Evolutionary conservation across 2,329 filamentous ascomycete species (phyloP).

Genomic region (Pezicula neosporulosa): DNA sequence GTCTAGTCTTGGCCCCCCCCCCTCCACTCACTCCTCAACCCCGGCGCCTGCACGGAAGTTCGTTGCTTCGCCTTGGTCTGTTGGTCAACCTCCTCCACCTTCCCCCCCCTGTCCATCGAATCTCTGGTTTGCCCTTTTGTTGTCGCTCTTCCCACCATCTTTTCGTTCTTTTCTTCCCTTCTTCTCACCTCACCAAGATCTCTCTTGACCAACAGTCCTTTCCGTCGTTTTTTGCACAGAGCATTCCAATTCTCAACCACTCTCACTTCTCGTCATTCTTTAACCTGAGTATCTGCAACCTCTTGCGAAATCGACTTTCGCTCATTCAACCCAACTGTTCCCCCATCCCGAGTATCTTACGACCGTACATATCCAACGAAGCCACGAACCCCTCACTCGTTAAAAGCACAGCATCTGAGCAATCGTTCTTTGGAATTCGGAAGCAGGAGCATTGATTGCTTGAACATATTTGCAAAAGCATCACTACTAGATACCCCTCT

Average conservation of each 20-base stretch:
- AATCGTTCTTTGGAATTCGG: neutral
- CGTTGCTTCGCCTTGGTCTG: too few relatives aligned
- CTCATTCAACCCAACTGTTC: constrained; percentile 18
- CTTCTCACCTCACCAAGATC: constrained; percentile 21
- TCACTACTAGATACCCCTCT: constrained; percentile 7
- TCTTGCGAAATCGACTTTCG: constrained; percentile 30
- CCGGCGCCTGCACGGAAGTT: too few relatives aligned
- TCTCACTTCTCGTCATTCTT: constrained; percentile 28
- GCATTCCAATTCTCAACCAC: constrained; percentile 20
- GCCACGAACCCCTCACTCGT: constrained; percentile 3
- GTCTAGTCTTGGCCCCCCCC: too few relatives aligned
- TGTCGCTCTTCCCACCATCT: constrained; percentile 6
- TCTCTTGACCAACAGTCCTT: constrained; percentile 27
- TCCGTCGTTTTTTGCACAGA: constrained; percentile 21
- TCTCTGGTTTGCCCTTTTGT: constrained; percentile 14
- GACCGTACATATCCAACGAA: constrained; percentile 1
- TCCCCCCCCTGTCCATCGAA: constrained; percentile 13
- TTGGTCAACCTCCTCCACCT: neutral
- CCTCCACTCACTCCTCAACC: too few relatives aligned
- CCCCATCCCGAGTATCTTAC: constrained; percentile 8
- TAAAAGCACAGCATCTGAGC: neutral
- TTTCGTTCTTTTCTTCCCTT: constrained; percentile 8
- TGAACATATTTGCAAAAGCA: constrained; percentile 9
- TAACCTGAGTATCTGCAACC: constrained; percentile 16
- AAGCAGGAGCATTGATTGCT: constrained; percentile 23